A percentile compares a stretch with the other conserved stretches of the same genome.
Conservation (phyloP, 352 stramenopile genomes). For the Globisporangium abappressorium region DNA sequence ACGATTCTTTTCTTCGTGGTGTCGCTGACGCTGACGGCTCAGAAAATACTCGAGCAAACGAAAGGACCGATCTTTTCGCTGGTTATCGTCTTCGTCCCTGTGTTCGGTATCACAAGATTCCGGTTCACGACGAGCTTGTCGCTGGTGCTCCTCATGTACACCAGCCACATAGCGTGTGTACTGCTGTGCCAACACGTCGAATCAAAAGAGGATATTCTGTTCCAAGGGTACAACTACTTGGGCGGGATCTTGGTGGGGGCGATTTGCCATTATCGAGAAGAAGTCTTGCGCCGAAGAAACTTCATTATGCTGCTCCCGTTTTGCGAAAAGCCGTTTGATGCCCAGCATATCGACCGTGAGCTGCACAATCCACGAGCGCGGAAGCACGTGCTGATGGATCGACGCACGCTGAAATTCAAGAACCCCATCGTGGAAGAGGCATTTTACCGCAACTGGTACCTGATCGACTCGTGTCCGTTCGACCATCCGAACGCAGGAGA, state of each 20-base stretch:
- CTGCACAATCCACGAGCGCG: not conserved
- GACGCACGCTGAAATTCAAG: conserved; percentile 26
- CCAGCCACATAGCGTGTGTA: not conserved
- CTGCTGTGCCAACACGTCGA: not conserved
- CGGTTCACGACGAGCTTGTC: not conserved
- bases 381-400: not conserved
- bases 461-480: conserved; percentile 42
- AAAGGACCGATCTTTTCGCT: not conserved
- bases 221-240: not conserved
- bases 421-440: conserved; percentile 33
- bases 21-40: not conserved
- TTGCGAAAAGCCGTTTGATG: not conserved
- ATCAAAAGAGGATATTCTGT: not conserved
- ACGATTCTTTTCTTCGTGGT: not conserved
- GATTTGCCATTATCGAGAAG: not conserved
- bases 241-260: not conserved
- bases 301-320: not conserved
- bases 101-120: not conserved
- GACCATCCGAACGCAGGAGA: conserved; percentile 38
- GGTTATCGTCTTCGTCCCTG: not conserved
- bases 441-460: conserved; percentile 47
- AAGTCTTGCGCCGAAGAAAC: not conserved
- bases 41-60: not conserved
- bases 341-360: not conserved
- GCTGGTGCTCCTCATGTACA: not conserved